phyloP scores from a whole-genome alignment of 805 yeast species.

The Candida lessepsii region DNA sequence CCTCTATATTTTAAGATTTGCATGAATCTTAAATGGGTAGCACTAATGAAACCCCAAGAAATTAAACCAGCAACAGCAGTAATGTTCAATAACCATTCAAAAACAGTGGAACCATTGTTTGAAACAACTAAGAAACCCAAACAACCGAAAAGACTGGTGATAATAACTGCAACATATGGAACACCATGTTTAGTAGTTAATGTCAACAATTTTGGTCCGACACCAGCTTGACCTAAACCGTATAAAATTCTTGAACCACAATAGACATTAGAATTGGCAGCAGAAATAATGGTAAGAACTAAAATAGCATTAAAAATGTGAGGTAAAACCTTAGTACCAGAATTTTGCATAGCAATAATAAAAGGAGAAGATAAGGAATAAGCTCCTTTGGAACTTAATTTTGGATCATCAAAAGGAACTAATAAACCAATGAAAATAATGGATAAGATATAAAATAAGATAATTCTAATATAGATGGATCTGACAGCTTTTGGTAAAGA shows the following conservation, averaged over 20 bases:
- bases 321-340: slow-evolving; percentile 66
- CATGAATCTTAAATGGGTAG: slow-evolving; percentile 71
- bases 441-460: slow-evolving; percentile 63
- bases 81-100: slow-evolving; percentile 71
- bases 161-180: slow-evolving; percentile 55
- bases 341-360: slow-evolving; percentile 65
- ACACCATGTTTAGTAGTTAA: slow-evolving; percentile 57
- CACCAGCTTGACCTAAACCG: slow-evolving; percentile 58
- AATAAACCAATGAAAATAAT: slow-evolving; percentile 67
- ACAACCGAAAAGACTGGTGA: slow-evolving; percentile 61
- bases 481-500: slow-evolving; percentile 71
- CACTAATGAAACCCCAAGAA: slow-evolving; percentile 66
- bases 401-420: slow-evolving; percentile 67
- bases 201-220: slow-evolving; percentile 55
- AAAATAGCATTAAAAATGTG: slow-evolving; percentile 72
- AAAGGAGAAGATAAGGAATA: slow-evolving; percentile 64
- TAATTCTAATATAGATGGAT: slow-evolving; percentile 64
- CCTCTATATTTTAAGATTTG: slow-evolving; percentile 59
- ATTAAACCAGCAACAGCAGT: slow-evolving; percentile 77
- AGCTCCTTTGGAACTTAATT: slow-evolving; percentile 29
- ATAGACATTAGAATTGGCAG: slow-evolving; percentile 75
- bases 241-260: slow-evolving; percentile 68
- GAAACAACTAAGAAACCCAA: slow-evolving; percentile 61
- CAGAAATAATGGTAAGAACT: slow-evolving; percentile 65
- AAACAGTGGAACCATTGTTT: slow-evolving; percentile 53